Evolutionary conservation across 1,284 basidiomycete genomes (phyloP).

Genomic region (Pseudozyma thailandica): DNA sequence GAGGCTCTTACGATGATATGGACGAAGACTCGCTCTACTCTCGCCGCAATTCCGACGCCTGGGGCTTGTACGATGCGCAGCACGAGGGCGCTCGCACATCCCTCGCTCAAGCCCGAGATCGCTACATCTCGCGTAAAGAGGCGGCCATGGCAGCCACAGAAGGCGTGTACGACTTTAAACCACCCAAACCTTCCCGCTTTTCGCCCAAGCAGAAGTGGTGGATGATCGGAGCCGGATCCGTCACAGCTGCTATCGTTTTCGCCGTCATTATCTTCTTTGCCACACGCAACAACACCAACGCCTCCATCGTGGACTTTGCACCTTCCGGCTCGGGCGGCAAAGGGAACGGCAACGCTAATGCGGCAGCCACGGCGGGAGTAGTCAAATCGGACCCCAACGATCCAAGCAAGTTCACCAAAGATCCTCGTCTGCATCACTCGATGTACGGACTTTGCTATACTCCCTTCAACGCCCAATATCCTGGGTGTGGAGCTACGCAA

Average conservation of each 20-base stretch:
- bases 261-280: slow-evolving; percentile 49
- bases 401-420: slow-evolving; percentile 76
- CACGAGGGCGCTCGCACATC: slow-evolving; percentile 16
- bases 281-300: slow-evolving; percentile 29
- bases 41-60: slow-evolving; percentile 28
- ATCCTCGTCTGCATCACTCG: slow-evolving; percentile 74
- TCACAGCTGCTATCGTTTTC: slow-evolving; percentile 27
- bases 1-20: slow-evolving; percentile 12
- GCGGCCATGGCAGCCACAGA: slow-evolving; percentile 21
- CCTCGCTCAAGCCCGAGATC: slow-evolving; percentile 41
- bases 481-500: slow-evolving; percentile 69
- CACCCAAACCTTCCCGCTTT: slow-evolving; percentile 26
- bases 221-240: slow-evolving; percentile 17
- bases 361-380: slow-evolving; percentile 24
- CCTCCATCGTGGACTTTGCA: slow-evolving; percentile 22
- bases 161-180: slow-evolving; percentile 17
- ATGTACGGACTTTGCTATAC: slow-evolving; percentile 71
- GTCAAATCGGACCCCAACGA: slow-evolving; percentile 71
- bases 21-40: slow-evolving; percentile 20
- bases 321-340: neutral
- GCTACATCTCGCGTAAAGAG: slow-evolving; percentile 50
- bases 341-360: neutral
- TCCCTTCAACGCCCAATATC: slow-evolving; percentile 60
- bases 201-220: slow-evolving; percentile 32
- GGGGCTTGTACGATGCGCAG: slow-evolving; percentile 29